phyloP scores from a whole-genome alignment of 2,329 filamentous ascomycete species.

The Fusarium floridanum region DNA sequence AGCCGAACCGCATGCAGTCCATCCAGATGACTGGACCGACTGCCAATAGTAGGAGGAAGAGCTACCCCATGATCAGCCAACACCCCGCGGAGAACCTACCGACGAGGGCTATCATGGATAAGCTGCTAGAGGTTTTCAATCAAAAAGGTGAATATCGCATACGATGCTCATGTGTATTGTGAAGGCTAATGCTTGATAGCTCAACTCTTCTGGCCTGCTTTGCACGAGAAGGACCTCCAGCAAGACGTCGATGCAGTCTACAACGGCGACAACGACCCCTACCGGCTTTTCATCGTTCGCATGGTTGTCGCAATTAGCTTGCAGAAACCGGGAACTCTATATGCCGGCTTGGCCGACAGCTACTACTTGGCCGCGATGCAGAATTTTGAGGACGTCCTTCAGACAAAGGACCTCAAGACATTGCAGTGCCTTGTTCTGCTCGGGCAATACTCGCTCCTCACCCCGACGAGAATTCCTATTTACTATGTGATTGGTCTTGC shows the following conservation, averaged over 20 bases:
- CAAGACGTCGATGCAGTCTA: conserved; percentile 86
- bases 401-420: conserved; percentile 90
- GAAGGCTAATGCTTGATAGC: conserved; percentile 62
- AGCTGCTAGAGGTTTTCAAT: conserved; percentile 86
- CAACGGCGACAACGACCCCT: conserved; percentile 78
- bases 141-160: conserved; percentile 74
- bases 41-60: conserved; percentile 79
- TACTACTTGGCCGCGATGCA: conserved; percentile 93
- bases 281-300: conserved; percentile 87
- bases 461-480: conserved; percentile 89
- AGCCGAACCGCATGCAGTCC: conserved; percentile 68
- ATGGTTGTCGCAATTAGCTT: conserved; percentile 96
- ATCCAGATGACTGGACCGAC: conserved; percentile 63
- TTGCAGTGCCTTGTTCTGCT: conserved; percentile 91
- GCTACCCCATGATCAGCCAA: conserved; percentile 91
- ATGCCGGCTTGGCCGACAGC: conserved; percentile 93
- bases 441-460: conserved; percentile 91
- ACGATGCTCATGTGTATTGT: neutral
- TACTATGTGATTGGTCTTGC: conserved; percentile 95
- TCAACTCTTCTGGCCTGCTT: conserved; percentile 86
- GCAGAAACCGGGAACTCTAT: conserved; percentile 89
- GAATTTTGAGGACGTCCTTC: conserved; percentile 84
- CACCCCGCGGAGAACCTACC: conserved; percentile 83
- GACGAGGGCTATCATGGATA: conserved; percentile 78
- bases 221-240: conserved; percentile 86